Percentiles rank a stretch among this genome's conserved stretches.
phyloP scores from a whole-genome alignment of 768 basidiomycete species.

The Pleurotus tuber-regium region DNA sequence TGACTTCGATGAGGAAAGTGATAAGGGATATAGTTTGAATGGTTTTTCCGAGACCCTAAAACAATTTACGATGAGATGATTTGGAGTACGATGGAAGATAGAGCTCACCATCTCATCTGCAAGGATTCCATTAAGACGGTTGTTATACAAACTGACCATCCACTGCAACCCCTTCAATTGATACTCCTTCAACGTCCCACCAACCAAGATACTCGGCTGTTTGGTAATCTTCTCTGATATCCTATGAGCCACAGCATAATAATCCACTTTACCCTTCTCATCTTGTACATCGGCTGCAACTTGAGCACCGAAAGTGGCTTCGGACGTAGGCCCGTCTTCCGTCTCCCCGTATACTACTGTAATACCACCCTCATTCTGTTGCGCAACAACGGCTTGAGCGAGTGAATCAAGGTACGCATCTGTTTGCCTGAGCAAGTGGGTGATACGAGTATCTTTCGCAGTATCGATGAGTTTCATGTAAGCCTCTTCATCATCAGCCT shows the following conservation, averaged over 20 bases:
- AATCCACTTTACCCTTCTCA: constrained; percentile 79
- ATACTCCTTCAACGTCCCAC: constrained; percentile 92
- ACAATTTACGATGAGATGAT: constrained; percentile 10
- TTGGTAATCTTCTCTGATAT: constrained; percentile 81
- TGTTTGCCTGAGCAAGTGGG: constrained; percentile 91
- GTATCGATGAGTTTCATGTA: constrained; percentile 99
- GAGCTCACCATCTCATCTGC: constrained; percentile 86
- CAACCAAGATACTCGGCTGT: constrained; percentile 74
- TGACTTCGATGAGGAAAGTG: constrained; percentile 88
- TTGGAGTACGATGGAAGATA: constrained; percentile 4
- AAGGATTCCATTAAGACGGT: constrained; percentile 90
- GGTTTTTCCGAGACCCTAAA: constrained; percentile 90
- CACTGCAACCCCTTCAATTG: constrained; percentile 94
- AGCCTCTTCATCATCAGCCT: constrained; percentile 98
- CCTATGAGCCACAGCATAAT: constrained; percentile 93
- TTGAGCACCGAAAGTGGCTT: constrained; percentile 90
- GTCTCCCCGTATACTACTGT: constrained; percentile 39
- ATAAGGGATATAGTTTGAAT: constrained; percentile 95
- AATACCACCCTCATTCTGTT: constrained; percentile 73
- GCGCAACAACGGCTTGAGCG: constrained; percentile 88
- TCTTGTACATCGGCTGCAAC: constrained; percentile 57
- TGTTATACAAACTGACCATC: constrained; percentile 99
- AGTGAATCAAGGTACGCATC: constrained; percentile 94
- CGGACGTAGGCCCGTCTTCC: constrained; percentile 75
- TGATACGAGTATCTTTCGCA: constrained; percentile 98